Percentiles rank a stretch among this genome's conserved stretches.
phyloP scores from a whole-genome alignment of 192 early-diverging fungal genomes.

The Phycomyces blakesleeanus region DNA sequence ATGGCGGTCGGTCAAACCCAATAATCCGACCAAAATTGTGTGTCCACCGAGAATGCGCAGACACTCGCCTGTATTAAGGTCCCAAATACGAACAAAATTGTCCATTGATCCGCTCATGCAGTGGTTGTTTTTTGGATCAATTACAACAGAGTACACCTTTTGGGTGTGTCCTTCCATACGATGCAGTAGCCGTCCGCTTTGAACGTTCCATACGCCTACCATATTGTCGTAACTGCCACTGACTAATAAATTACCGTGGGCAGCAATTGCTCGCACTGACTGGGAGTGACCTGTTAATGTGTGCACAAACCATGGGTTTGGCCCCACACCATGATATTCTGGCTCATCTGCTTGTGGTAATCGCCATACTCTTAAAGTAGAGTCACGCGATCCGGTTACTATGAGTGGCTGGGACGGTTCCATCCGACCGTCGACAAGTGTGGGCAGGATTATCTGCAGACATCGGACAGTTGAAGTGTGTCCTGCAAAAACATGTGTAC shows the following conservation, averaged over 20 bases:
- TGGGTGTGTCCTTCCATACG: slow-evolving; percentile 81
- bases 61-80: slow-evolving; percentile 74
- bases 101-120: slow-evolving; percentile 96
- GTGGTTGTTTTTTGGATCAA: slow-evolving; percentile 75
- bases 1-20: slow-evolving; percentile 79
- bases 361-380: slow-evolving; percentile 89
- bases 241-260: slow-evolving; percentile 78
- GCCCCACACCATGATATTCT: slow-evolving; percentile 13
- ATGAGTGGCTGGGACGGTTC: slow-evolving; percentile 78
- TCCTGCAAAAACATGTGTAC: slow-evolving; percentile 92
- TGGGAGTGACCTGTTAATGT: slow-evolving; percentile 81
- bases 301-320: slow-evolving; percentile 82
- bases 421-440: slow-evolving; percentile 50
- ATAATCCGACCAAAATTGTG: slow-evolving; percentile 87
- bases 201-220: slow-evolving; percentile 89
- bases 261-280: slow-evolving; percentile 92
- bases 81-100: slow-evolving; percentile 90
- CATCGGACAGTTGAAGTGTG: slow-evolving; percentile 96
- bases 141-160: slow-evolving; percentile 94
- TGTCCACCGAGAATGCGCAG: slow-evolving; percentile 86
- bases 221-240: slow-evolving; percentile 91
- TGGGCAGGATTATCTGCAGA: slow-evolving; percentile 80
- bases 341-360: slow-evolving; percentile 52
- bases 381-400: slow-evolving; percentile 93
- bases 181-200: slow-evolving; percentile 65